A percentile compares a stretch with the other conserved stretches of the same genome.
These are phyloP conservation scores for Plasmodium gonderi DNA, from an alignment of 169 alveolate genomes.

Conservation along the genomic window DNA sequence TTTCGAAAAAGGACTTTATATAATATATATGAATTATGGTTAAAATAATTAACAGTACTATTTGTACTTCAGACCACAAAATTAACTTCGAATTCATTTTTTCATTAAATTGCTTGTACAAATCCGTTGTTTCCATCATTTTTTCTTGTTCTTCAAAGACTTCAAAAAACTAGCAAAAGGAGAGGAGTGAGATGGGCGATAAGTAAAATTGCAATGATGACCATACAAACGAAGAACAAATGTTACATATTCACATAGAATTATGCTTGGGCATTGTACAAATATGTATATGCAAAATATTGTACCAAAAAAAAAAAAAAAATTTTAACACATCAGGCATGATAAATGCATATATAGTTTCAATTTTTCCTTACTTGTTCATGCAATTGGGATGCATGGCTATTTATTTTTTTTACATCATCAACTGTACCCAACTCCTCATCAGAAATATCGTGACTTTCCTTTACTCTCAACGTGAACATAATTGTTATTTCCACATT, in stretches of 20 bases:
- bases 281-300: neutral
- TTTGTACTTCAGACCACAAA: slow-evolving; percentile 70
- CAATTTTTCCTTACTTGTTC: slow-evolving; percentile 28
- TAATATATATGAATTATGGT: slow-evolving; percentile 60
- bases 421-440: slow-evolving; percentile 48
- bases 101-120: slow-evolving; percentile 66
- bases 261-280: neutral
- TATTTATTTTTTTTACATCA: slow-evolving; percentile 49
- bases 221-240: neutral
- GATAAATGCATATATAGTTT: neutral
- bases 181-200: neutral
- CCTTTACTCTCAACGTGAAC: slow-evolving; percentile 61
- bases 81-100: slow-evolving; percentile 66
- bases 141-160: slow-evolving; percentile 66
- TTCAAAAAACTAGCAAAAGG: slow-evolving; percentile 42
- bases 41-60: slow-evolving; percentile 29
- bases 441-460: slow-evolving; percentile 9
- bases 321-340: neutral
- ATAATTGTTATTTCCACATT: slow-evolving; percentile 57
- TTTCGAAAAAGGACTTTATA: slow-evolving; percentile 72
- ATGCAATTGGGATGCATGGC: slow-evolving; percentile 24
- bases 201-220: neutral
- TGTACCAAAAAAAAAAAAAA: neutral
- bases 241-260: neutral
- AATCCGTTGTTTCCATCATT: slow-evolving; percentile 64